Base-by-base conservation (phyloP, 1,284 basidiomycete species). In the Ganoderma boninense region DNA sequence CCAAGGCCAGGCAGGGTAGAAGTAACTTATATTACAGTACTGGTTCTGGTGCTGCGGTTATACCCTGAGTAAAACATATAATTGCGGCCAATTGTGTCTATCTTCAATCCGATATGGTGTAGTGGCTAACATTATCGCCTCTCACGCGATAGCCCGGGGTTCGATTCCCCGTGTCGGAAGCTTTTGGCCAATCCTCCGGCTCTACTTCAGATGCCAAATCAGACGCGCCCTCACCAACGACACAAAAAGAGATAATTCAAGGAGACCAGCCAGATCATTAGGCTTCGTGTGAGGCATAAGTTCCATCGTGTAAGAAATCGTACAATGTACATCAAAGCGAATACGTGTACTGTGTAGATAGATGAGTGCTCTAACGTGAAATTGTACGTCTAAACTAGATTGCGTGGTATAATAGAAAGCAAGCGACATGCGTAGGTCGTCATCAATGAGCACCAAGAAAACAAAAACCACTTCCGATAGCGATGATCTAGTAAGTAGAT, bases 51-150 rank as follows among this genome's bases (percentile, higher is more conserved):
- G 49, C 49, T 23, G 49, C 23, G 49, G 49, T 29, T 29, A 29
- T 29, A 29, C 26, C n/a, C n/a, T n/a, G n/a, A n/a, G n/a, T n/a
- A n/a, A n/a, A n/a, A n/a, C n/a, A n/a, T n/a, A n/a, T n/a, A n/a
- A n/a, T n/a, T n/a, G n/a, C n/a, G n/a, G n/a, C n/a, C n/a, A n/a
- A n/a, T n/a, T n/a, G n/a, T n/a, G n/a, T n/a, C n/a, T n/a, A 52
- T 29, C 26, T 29, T 2, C 26, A 54, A 29, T 57, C 54, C 54
- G 54, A 57, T 57, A 57, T 57, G 54, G 54, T 57, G 54, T 57
- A 57, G 54, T 57, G 54, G 54, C 54, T 57, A 57, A 57, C 54
- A 57, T 57, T 57, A 57, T 57, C 54, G 54, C 54, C 54, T 57
- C 54, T 57, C 54, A 57, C 54, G 54, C 54, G 54, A 57, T 57